phyloP scores from a whole-genome alignment of 139 green algal species.

The Tetraselmis striata region DNA sequence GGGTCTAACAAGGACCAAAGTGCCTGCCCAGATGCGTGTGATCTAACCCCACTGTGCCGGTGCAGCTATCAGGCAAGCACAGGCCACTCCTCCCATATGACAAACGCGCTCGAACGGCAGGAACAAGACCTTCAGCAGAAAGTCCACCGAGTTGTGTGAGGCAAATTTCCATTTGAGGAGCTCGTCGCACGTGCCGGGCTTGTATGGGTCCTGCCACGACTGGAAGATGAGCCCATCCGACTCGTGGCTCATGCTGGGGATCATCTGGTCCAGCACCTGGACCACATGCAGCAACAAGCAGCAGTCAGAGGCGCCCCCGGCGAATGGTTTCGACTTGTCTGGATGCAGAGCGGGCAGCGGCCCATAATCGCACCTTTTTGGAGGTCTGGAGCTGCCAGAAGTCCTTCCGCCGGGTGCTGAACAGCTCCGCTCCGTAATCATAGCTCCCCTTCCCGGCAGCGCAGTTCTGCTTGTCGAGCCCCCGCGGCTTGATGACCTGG shows the following conservation, averaged over 20 bases:
- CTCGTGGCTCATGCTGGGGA: constrained; percentile 79
- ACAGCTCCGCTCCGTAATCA: constrained; percentile 54
- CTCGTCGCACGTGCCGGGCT: constrained; percentile 67
- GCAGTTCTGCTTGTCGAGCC: constrained; percentile 23
- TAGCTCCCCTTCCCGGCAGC: constrained; percentile 26
- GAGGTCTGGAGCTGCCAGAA: constrained; percentile 68
- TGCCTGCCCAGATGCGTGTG: too few species aligned
- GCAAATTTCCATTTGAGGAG: constrained; percentile 98
- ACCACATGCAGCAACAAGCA: constrained; percentile 10
- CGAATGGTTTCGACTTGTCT: too few species aligned
- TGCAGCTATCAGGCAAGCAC: too few species aligned
- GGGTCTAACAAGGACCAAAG: too few species aligned
- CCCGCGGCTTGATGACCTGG: background rate
- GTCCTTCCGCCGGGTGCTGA: constrained; percentile 74
- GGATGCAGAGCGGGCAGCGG: too few species aligned
- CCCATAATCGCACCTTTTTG: background rate
- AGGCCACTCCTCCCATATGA: too few species aligned
- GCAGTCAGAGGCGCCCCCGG: too few species aligned
- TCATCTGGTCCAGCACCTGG: constrained; percentile 68
- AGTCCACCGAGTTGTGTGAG: constrained; percentile 85
- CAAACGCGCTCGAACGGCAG: too few species aligned
- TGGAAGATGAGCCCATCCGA: constrained; percentile 92
- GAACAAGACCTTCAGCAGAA: constrained; percentile 4
- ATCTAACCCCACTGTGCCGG: too few species aligned
- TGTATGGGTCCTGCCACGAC: constrained; percentile 51